Base-by-base conservation (phyloP, 2,329 filamentous ascomycete genomes). In the Scedosporium minutisporum region DNA sequence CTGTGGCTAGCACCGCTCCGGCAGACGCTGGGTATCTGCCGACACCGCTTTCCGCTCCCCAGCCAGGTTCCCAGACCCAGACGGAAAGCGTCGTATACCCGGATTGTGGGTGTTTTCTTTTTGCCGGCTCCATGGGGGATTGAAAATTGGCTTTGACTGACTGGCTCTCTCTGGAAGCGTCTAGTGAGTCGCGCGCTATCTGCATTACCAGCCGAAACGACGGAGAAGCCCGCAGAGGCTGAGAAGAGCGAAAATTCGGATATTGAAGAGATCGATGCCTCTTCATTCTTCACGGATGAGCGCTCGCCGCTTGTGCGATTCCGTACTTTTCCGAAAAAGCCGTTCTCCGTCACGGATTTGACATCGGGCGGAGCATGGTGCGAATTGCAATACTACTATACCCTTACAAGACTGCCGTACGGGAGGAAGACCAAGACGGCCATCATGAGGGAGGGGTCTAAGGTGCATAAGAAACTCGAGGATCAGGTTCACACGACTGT, bases 281-380 rank as follows among this genome's bases (percentile, higher is more conserved):
- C 63, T 33, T 18, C 67, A 25, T 41, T 67, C 0, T 65, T 67
- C 23, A 65, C 71, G 10, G 77, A 79, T 60, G 69, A 67, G 2
- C 74, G 72, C 21, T 79, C 82, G 1, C 93, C 92, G 0, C 76
- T 97, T 2, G 82, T 91, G 65, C 85, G 89, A 41, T 96, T 96
- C 69, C 87, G 93, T 44, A 86, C 85, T 1, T 87, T 83, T 63
- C 91, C 91, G 0, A 87, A 82, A 69, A 93, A 91, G 71, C 86
- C 90, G 0, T 81, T 97, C 6, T 91, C 90, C 0, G 95, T 97
- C 1, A 92, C 90, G 2, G 95, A 99, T 73, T 77, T 97, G 25
- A 86, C 93, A 0, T 89, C 91, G 1, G 90, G 90, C 2, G 93
- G 93, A 2, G 88, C 93, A 6, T 99, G 95, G 95, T 99, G 95